Conservation (phyloP, 768 basidiomycete genomes). For the Lactifluus echinatus region DNA sequence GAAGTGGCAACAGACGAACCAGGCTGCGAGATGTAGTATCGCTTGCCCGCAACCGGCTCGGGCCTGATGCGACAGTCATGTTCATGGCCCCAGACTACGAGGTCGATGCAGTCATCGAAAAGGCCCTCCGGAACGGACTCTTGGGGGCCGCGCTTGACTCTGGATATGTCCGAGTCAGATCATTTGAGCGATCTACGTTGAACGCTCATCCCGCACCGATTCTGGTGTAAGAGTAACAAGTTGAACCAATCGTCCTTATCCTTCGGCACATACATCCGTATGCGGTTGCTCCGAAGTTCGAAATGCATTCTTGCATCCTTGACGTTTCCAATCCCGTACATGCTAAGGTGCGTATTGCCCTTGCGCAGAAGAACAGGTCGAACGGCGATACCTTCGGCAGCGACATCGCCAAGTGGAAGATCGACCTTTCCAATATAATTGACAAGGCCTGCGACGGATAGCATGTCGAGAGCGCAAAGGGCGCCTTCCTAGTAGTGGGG, state of each 20-base stretch:
- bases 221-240: constrained; percentile 88
- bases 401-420: constrained; percentile 63
- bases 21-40: constrained; percentile 88
- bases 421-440: constrained; percentile 99
- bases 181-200: not conserved
- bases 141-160: constrained; percentile 91
- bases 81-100: constrained; percentile 98
- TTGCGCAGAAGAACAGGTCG: constrained; percentile 87
- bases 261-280: constrained; percentile 92
- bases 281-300: constrained; percentile 87
- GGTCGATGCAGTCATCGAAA: constrained; percentile 91
- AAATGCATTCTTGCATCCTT: constrained; percentile 96
- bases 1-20: constrained; percentile 94
- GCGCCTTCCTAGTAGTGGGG: constrained; percentile 68
- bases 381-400: constrained; percentile 74
- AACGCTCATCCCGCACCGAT: constrained; percentile 51
- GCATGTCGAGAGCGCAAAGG: constrained; percentile 87
- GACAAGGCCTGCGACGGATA: constrained; percentile 87
- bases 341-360: constrained; percentile 75
- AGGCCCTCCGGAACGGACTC: constrained; percentile 92
- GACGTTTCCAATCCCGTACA: constrained; percentile 96
- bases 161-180: constrained; percentile 26
- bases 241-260: constrained; percentile 95
- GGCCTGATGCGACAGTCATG: constrained; percentile 94
- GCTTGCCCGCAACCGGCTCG: constrained; percentile 84